Evolutionary conservation across 2,329 filamentous ascomycete species (phyloP).

Genomic region (Xylariaceae sp.): DNA sequence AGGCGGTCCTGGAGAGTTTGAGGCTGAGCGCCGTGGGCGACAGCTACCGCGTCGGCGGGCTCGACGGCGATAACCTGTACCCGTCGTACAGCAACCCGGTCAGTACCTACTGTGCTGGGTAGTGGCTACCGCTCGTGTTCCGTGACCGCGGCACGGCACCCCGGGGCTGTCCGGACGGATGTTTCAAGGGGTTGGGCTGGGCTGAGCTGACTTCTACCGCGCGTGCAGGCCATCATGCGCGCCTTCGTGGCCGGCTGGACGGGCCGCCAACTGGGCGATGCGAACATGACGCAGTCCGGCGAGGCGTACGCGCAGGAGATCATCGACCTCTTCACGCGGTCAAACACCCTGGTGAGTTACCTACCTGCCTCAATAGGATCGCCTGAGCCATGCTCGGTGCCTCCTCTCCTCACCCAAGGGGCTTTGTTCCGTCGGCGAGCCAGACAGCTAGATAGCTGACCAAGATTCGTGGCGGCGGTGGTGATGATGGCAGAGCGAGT

Average conservation of each 20-base stretch:
- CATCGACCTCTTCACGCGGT: conserved; percentile 46
- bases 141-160: no score
- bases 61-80: conserved; percentile 55
- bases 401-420: no score
- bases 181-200: no score
- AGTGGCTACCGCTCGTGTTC: no score
- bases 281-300: conserved; percentile 51
- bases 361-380: not conserved
- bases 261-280: conserved; percentile 43
- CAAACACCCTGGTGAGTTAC: conserved; percentile 37
- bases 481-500: conserved; percentile 38
- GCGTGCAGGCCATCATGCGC: conserved; percentile 43
- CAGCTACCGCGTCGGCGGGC: conserved; percentile 51
- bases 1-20: conserved; percentile 44
- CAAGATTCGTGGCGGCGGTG: no score
- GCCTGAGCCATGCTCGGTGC: not conserved
- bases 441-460: no score
- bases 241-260: conserved; percentile 53
- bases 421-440: no score
- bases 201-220: not conserved
- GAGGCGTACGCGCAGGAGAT: conserved; percentile 49
- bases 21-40: conserved; percentile 51
- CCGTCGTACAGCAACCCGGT: conserved; percentile 53
- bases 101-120: no score
- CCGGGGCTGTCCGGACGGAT: no score